Evolutionary conservation across 2,329 filamentous ascomycete species (phyloP), one percentile per base, ranked within the genome.

Genomic region (Arthrinium puccinioides): DNA sequence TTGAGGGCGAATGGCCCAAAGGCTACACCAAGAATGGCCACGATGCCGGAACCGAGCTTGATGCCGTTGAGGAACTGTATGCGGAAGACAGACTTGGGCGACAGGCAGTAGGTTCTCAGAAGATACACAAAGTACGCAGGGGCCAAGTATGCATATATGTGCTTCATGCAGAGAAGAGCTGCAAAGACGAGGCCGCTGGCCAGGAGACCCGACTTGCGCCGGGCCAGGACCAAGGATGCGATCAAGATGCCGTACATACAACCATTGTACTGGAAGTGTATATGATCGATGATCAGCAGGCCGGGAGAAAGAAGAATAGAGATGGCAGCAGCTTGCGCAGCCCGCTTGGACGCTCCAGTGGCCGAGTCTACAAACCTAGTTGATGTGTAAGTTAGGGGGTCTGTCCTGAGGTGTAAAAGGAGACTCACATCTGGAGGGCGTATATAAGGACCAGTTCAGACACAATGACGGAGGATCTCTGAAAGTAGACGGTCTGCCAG

Each of bases 251-350:
- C 92, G 58, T 97, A 98, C 63, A 98, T 79, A 63, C 89, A 88
- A 27, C 92, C 90, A 66, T 98, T 98, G 68, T 98, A 98, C 68
- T 98, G 92, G 61, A 98, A 98, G 61, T 83, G 92, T 6, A 90
- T 85, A 55, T 98, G 92, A 56, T 98, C 92, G 59, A 98, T 97
- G 57, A 98, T 94, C 42, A 98, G 71, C 24, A 98, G 76, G 2
- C 90, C 92, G 0, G 92, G 92, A 1, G 89, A 97, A 10, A 97
- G 76, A 4, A 97, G 68, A 41, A 98, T 81, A 1, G 90, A 96
- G 39, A 97, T 71, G 18, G 89, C 88, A 32, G 84, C 86, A 18
- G 85, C 87, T 55, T 96, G 88, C 9, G 88, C 84, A 32, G 86
- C 79, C 30, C 79, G 79, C 54, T 80, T 88, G n/a, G 76, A 75